These are phyloP conservation scores for Trametes sp. DNA, from an alignment of 1,284 basidiomycete species.

Conservation along the genomic window DNA sequence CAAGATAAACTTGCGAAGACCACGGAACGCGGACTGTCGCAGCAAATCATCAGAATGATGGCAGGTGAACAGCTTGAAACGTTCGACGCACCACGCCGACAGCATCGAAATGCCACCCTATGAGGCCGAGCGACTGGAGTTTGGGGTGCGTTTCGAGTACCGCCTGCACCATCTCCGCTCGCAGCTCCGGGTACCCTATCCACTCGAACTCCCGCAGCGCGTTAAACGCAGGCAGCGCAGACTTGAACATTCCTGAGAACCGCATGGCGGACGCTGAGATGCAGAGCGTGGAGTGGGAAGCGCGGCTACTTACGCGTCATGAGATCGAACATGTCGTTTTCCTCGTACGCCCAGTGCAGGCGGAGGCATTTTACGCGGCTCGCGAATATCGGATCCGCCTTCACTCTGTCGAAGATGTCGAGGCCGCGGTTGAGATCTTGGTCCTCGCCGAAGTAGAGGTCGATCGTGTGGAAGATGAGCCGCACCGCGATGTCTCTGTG, in stretches of 20 bases:
- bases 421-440: conserved; percentile 61
- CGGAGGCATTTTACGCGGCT: conserved; percentile 61
- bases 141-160: conserved; percentile 59
- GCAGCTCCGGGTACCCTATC: conserved; percentile 74
- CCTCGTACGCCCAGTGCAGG: conserved; percentile 72
- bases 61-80: neutral
- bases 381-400: conserved; percentile 65
- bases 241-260: conserved; percentile 59
- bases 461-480: conserved; percentile 68
- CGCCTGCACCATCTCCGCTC: conserved; percentile 64
- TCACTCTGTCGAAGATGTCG: conserved; percentile 70
- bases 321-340: conserved; percentile 68
- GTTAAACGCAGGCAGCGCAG: conserved; percentile 65
- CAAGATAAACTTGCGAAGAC: conserved; percentile 67
- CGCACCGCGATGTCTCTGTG: conserved; percentile 68
- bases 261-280: neutral
- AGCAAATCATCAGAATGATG: neutral
- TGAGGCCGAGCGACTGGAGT: conserved; percentile 63
- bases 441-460: conserved; percentile 71
- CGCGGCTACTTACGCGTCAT: conserved; percentile 57
- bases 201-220: conserved; percentile 69
- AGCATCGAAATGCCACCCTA: conserved; percentile 75
- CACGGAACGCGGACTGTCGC: conserved; percentile 55
- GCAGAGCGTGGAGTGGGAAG: neutral
- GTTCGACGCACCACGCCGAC: conserved; percentile 53